These are phyloP conservation scores for Claviceps citrina DNA, from an alignment of 2,329 filamentous ascomycete genomes.

Conservation along the genomic window DNA sequence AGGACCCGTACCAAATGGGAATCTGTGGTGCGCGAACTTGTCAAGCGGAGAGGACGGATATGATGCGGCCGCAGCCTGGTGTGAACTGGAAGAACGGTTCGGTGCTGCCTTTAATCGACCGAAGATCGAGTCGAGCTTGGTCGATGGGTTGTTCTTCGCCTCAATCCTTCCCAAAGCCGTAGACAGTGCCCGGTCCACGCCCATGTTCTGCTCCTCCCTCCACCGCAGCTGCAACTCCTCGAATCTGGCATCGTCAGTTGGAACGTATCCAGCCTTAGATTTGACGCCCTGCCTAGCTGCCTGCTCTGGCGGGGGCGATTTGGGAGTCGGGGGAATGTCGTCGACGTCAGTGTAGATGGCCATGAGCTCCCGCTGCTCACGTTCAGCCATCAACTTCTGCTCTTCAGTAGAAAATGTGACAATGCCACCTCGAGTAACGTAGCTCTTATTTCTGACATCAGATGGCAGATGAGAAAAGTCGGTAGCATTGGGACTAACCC, in stretches of 20 bases:
- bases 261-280: constrained; percentile 21
- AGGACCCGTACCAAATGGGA: constrained; percentile 18
- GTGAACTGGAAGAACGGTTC: not conserved
- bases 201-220: constrained; percentile 31
- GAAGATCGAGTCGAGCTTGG: constrained; percentile 26
- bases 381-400: constrained; percentile 38
- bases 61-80: constrained; percentile 6
- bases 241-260: constrained; percentile 24
- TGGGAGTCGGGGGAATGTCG: constrained; percentile 41
- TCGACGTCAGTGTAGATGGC: constrained; percentile 38
- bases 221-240: constrained; percentile 35
- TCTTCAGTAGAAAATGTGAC: constrained; percentile 37
- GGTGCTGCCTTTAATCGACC: constrained; percentile 17
- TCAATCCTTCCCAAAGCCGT: constrained; percentile 30
- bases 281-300: constrained; percentile 10
- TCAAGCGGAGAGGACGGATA: not conserved
- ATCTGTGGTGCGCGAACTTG: constrained; percentile 9
- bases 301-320: constrained; percentile 31
- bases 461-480: constrained; percentile 33
- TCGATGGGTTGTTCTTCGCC: constrained; percentile 19
- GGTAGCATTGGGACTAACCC: constrained; percentile 31
- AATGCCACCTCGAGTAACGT: constrained; percentile 37
- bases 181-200: constrained; percentile 26
- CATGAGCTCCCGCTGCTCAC: constrained; percentile 46
- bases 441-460: constrained; percentile 32